These are phyloP conservation scores for Neoscytalidium dimidiatum DNA, from an alignment of 2,329 filamentous ascomycete genomes.

Conservation along the genomic window DNA sequence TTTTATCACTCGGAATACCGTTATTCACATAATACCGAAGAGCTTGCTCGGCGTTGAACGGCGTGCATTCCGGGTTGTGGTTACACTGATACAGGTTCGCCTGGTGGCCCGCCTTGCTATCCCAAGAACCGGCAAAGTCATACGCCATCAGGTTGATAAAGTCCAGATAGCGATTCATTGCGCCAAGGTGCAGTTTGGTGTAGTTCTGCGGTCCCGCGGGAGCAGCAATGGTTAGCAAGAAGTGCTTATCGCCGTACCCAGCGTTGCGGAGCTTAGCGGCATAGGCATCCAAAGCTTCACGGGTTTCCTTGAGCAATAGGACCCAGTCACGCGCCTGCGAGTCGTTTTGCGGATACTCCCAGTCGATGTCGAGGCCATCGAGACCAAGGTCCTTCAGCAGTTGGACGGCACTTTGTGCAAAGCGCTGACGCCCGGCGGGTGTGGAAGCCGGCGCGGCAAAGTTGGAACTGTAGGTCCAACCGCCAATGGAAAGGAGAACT, in stretches of 20 bases:
- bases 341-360: conserved; percentile 47
- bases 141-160: conserved; percentile 57
- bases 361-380: conserved; percentile 51
- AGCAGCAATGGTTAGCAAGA: conserved; percentile 48
- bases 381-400: conserved; percentile 81
- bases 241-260: conserved; percentile 23
- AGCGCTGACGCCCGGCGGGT: conserved; percentile 60
- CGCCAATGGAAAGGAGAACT: conserved; percentile 78
- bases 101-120: conserved; percentile 70
- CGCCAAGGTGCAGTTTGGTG: conserved; percentile 41
- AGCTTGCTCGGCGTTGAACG: conserved; percentile 74
- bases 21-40: conserved; percentile 68
- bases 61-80: conserved; percentile 65
- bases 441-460: conserved; percentile 70
- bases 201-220: conserved; percentile 48
- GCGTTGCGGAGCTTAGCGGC: conserved; percentile 26
- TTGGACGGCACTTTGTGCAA: conserved; percentile 71
- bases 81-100: conserved; percentile 71
- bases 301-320: conserved; percentile 40
- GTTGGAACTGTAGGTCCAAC: conserved; percentile 78
- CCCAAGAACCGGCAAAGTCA: conserved; percentile 75
- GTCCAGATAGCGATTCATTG: conserved; percentile 47
- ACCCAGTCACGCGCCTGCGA: conserved; percentile 44
- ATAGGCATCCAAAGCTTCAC: conserved; percentile 44
- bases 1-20: conserved; percentile 66